Conservation (phyloP, 345 rosid genomes). For the Eutrema heterophyllum region DNA sequence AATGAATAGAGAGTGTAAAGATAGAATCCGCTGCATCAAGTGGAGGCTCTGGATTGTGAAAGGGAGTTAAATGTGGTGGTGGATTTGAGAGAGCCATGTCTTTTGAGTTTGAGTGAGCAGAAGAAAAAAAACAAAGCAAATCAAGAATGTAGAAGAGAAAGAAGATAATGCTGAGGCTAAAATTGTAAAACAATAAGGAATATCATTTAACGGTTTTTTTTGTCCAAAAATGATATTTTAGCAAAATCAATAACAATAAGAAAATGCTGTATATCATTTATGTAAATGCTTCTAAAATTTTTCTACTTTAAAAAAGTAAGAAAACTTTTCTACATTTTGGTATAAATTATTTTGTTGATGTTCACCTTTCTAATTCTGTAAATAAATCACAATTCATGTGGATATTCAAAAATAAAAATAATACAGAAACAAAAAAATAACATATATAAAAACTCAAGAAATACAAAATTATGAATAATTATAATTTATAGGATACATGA, state of each 20-base stretch:
- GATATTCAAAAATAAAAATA: no score
- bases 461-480: background rate
- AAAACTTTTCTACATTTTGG: background rate
- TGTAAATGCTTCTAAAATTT: background rate
- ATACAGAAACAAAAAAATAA: no score
- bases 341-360: background rate
- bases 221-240: background rate
- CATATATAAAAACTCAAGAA: background rate
- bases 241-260: background rate
- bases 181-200: background rate
- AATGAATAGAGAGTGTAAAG: background rate
- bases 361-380: background rate
- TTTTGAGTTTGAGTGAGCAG: constrained; percentile 7
- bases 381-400: no score
- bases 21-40: background rate
- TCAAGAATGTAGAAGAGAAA: background rate
- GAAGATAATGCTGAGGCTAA: constrained; percentile 15
- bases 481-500: no score
- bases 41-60: background rate
- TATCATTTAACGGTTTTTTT: background rate
- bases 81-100: constrained; percentile 24
- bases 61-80: background rate
- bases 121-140: background rate
- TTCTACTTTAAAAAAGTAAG: background rate
- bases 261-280: background rate